phyloP scores from a whole-genome alignment of 2,329 filamentous ascomycete species.

The Alternaria incomplexa region DNA sequence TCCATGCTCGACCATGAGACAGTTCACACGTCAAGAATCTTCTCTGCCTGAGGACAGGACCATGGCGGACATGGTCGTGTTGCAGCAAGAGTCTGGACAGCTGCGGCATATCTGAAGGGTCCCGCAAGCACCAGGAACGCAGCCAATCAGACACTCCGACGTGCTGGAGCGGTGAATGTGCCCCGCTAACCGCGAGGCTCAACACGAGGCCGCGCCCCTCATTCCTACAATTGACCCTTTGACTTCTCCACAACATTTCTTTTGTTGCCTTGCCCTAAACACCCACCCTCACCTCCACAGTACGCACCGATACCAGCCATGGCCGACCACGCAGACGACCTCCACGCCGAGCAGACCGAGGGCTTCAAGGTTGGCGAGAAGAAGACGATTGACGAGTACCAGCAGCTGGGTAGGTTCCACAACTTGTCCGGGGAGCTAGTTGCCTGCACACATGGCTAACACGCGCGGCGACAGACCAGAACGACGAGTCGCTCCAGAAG shows the following conservation, averaged over 20 bases:
- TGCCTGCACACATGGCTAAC: constrained; percentile 6
- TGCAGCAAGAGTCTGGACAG: constrained; percentile 13
- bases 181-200: constrained; percentile 31
- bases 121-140: constrained; percentile 25
- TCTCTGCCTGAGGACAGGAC: not conserved
- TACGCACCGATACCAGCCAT: constrained; percentile 25
- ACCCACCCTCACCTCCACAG: not conserved
- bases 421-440: not conserved
- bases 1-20: constrained; percentile 10
- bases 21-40: not conserved
- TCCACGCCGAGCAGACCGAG: constrained; percentile 84
- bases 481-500: constrained; percentile 93
- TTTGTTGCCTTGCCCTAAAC: constrained; percentile 6
- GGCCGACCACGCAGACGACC: constrained; percentile 70
- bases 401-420: constrained; percentile 79
- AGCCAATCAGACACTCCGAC: constrained; percentile 14
- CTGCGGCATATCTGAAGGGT: constrained; percentile 9
- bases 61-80: not conserved
- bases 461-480: constrained; percentile 57
- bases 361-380: constrained; percentile 99
- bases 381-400: constrained; percentile 95
- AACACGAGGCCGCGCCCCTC: constrained; percentile 22
- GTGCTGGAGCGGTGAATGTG: constrained; percentile 31
- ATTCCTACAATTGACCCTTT: constrained; percentile 13
- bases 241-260: constrained; percentile 14